These are phyloP conservation scores for Agrostemma githago DNA, from an alignment of 148 eudicot species.

Conservation along the genomic window DNA sequence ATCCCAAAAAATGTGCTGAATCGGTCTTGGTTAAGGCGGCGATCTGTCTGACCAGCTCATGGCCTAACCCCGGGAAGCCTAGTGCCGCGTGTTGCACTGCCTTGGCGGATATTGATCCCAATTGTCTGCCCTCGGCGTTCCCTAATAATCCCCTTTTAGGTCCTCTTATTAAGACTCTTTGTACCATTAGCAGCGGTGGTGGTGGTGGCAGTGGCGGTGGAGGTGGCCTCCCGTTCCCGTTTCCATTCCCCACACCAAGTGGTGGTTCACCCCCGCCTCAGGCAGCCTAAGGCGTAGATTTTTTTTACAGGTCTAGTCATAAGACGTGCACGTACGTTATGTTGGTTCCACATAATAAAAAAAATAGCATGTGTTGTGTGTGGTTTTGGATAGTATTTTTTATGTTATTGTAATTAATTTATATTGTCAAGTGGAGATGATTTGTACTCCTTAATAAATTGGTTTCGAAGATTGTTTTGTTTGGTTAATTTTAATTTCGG, in stretches of 20 bases:
- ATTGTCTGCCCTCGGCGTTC: background rate
- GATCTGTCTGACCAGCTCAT: background rate
- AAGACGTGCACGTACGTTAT: too few relatives aligned
- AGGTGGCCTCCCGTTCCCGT: background rate
- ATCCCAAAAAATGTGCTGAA: background rate
- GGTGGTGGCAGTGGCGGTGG: too few relatives aligned
- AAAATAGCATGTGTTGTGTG: background rate
- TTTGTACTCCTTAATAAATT: too few relatives aligned
- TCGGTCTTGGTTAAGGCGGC: background rate
- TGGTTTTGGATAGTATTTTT: background rate
- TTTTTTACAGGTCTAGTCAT: too few relatives aligned
- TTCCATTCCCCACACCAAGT: background rate
- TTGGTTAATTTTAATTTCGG: too few relatives aligned
- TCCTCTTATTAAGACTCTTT: background rate
- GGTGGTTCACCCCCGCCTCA: background rate
- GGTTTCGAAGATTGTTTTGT: too few relatives aligned
- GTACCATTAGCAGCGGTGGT: background rate
- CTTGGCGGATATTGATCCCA: background rate
- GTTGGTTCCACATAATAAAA: too few relatives aligned
- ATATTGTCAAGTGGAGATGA: too few relatives aligned
- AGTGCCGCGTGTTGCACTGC: constrained; percentile 6
- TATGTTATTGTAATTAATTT: background rate
- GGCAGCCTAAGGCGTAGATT: background rate
- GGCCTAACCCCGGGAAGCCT: background rate
- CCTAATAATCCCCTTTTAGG: background rate